Evolutionary conservation across 2,329 filamentous ascomycete species (phyloP), one percentile per base, ranked within the genome.

Genomic region (Alternaria conjuncta): DNA sequence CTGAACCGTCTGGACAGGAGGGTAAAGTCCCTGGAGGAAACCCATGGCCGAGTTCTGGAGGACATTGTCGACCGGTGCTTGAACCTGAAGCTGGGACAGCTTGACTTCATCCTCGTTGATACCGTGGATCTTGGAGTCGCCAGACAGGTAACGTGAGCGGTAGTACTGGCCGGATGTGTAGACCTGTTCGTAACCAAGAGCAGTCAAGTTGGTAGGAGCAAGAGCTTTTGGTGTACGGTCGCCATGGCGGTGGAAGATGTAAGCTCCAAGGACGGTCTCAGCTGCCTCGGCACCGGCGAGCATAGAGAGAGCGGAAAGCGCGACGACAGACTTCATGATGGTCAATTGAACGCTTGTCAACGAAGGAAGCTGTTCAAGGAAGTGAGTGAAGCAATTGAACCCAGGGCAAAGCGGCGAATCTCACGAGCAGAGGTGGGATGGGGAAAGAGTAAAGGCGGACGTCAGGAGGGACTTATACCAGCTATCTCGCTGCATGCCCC

Each of bases 161-260:
- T 91, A 97, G 85, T 90, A 95, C 60, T 83, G 79, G 65, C 93
- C 94, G 0, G 91, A 90, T 50, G 85, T 84, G 80, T 88, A 90
- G 70, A 94, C 89, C 82, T 97, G 85, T 51, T 86, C 82, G 76
- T 94, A 93, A 30, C 94, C 94, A 55, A 97, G 86, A 63, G 90
- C 86, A 12, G 94, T 97, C 77, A 97, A 82, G 69, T 86, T 86
- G 26, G 92, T 88, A 12, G 91, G 91, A 49, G 89, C 84, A 66
- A 88, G 88, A 18, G 88, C 84, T 83, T 97, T 97, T 67, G 92
- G 83, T 1, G 93, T 95, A 60, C 94, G 89, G 80, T 97, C 94
- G 61, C 94, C 94, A 82, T 97, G 94, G 49, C 94, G 91, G 71
- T 93, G 89, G 84, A 96, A 97, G 80, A 97, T 89, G 80, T 94